Evolutionary conservation across 164 flowering plant species (phyloP), one percentile per base, ranked within the genome.

Genomic region (Brasenia schreberi): DNA sequence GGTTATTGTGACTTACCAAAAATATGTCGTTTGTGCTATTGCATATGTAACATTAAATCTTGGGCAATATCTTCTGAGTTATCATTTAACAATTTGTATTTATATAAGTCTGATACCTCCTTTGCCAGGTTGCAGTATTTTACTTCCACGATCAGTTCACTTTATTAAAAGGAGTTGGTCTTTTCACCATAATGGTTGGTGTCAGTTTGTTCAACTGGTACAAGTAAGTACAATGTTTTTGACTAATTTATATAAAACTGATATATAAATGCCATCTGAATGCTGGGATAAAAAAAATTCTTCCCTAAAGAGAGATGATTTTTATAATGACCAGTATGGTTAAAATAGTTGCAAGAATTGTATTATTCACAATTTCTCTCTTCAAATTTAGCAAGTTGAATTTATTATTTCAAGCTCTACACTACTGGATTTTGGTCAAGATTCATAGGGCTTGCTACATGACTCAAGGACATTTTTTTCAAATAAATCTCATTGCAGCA

Each of bases 101-200:
- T 14, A 49, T 45, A 45, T 49, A 49, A 33, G 56, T 49, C 56
- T 49, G 16, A 5, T 49, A 49, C 14, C 16, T 72, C 5, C 7
- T 18, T 5, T 16, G 75, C 58, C 83, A 94, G 99, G 97, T 86
- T 76, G 99, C 99, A 7, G 96, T 94, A 53, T 80, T 91, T 70
- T 94, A 94, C 85, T 94, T 94, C 77, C 96, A 89, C 76, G 99
- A 94, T 77, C 74, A 87, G 45, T 94, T 94, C 77, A 91, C 96
- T 61, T 88, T 85, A 90, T 67, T 91, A 77, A 94, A 91, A 80
- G 99, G 96, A 63, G 64, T 76, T 77, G 99, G 99, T 59, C 96
- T 94, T 39, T 18, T 82, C 64, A 82, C 71, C 42, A 94, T 94
- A 58, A 88, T 94, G 85, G 18, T 88, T 75, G 99, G 99, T 72